Conservation (phyloP, 495 filamentous ascomycete species). For the Lophiostoma macrostomum region DNA sequence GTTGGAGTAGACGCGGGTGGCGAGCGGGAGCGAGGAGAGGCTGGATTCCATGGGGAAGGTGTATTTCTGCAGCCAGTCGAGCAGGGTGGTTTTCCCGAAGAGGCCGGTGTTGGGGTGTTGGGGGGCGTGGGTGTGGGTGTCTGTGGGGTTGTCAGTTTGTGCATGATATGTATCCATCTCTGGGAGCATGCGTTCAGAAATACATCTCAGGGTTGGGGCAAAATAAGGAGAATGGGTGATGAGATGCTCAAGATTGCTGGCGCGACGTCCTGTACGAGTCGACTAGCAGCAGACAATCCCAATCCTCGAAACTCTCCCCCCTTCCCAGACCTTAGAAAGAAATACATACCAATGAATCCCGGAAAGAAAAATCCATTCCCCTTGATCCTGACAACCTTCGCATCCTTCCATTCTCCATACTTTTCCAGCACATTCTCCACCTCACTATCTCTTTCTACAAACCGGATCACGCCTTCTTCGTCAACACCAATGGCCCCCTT, state of each 20-base stretch:
- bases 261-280: too few species aligned
- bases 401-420: constrained; percentile 49
- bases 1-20: constrained; percentile 63
- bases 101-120: constrained; percentile 92
- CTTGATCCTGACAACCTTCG: constrained; percentile 37
- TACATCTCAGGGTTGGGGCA: too few species aligned
- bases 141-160: constrained; percentile 43
- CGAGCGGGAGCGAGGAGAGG: constrained; percentile 53
- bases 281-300: too few species aligned
- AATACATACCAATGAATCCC: constrained; percentile 73
- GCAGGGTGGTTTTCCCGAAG: constrained; percentile 83
- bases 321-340: background rate
- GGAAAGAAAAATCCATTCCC: constrained; percentile 77
- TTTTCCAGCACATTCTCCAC: constrained; percentile 43
- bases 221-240: background rate
- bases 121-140: constrained; percentile 91
- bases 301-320: background rate
- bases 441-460: constrained; percentile 44
- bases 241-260: too few species aligned
- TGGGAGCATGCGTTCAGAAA: too few species aligned
- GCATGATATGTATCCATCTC: background rate
- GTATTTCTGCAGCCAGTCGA: constrained; percentile 89
- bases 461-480: constrained; percentile 61
- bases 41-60: constrained; percentile 91
- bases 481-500: constrained; percentile 66